Conservation (phyloP, 495 filamentous ascomycete genomes). For the Neurospora sp. region DNA sequence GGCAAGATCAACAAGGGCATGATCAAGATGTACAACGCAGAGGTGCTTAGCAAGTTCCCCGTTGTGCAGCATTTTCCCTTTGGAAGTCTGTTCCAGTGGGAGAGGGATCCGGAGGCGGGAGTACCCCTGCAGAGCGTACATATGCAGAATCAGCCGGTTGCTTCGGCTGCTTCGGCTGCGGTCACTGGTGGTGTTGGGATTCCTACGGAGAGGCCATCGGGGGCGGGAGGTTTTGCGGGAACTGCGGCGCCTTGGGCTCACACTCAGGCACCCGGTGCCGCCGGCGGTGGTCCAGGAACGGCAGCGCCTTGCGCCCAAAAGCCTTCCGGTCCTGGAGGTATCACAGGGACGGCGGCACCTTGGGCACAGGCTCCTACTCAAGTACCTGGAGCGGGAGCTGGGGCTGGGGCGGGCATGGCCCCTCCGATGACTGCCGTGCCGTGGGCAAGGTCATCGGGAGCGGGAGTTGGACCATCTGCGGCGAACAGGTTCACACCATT, state of each 20-base stretch:
- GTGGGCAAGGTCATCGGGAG: conserved; percentile 3
- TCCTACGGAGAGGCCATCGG: background rate
- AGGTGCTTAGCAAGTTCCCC: conserved; percentile 86
- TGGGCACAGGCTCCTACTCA: conserved; percentile 24
- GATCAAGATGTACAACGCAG: conserved; percentile 94
- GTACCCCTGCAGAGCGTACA: conserved; percentile 41
- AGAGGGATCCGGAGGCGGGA: conserved; percentile 54
- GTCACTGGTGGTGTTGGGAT: conserved; percentile 2
- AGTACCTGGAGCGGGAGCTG: conserved; percentile 14
- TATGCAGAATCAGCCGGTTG: conserved; percentile 44
- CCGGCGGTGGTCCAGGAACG: background rate
- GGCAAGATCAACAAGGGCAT: conserved; percentile 99
- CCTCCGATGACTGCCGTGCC: conserved; percentile 16
- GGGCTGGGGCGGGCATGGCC: background rate
- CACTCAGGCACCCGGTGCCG: background rate
- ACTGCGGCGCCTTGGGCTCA: conserved; percentile 34
- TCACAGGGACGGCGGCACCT: conserved; percentile 25
- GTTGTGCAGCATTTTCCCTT: conserved; percentile 98
- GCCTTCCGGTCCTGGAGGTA: background rate
- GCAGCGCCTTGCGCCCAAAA: background rate
- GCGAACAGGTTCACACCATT: background rate
- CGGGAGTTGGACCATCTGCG: background rate
- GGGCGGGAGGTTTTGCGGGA: conserved; percentile 5
- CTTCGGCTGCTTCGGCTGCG: conserved; percentile 7
- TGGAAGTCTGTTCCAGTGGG: conserved; percentile 78